Percentiles rank a stretch among this genome's conserved stretches.
These are phyloP conservation scores for Pseudogymnoascus sp. DNA, from an alignment of 2,329 filamentous ascomycete genomes.

Conservation along the genomic window DNA sequence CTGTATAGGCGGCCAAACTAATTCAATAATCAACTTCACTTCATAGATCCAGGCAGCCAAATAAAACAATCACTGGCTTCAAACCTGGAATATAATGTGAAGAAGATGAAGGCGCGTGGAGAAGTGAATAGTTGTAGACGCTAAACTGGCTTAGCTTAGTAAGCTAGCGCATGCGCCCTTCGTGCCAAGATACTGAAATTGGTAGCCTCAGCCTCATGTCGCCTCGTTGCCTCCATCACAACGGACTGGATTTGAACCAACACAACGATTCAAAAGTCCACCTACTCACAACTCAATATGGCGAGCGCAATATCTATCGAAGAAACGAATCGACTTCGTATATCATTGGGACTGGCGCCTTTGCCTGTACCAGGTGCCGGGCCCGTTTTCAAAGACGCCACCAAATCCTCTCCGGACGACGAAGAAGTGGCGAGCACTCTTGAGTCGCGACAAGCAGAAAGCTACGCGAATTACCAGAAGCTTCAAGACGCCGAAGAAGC, in stretches of 20 bases:
- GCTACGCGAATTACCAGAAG: constrained; percentile 65
- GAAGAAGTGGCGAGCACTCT: constrained; percentile 75
- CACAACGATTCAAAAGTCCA: not conserved
- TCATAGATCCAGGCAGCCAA: constrained; percentile 58
- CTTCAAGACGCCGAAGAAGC: constrained; percentile 63
- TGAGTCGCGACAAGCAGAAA: constrained; percentile 68
- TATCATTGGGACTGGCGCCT: constrained; percentile 82
- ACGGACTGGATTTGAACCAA: not conserved
- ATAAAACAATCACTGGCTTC: constrained; percentile 74
- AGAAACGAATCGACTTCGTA: constrained; percentile 87
- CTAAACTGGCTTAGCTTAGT: constrained; percentile 11
- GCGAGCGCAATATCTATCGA: constrained; percentile 69
- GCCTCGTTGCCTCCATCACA: not conserved
- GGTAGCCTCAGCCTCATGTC: constrained; percentile 7
- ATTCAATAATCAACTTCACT: constrained; percentile 68
- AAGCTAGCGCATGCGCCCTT: constrained; percentile 8
- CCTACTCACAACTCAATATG: constrained; percentile 19
- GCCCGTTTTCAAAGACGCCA: constrained; percentile 47
- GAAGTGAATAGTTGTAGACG: constrained; percentile 22
- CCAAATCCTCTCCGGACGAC: constrained; percentile 38
- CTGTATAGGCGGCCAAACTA: constrained; percentile 85
- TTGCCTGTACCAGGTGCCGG: constrained; percentile 72
- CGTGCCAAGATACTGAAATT: not conserved
- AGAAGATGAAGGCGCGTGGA: constrained; percentile 27
- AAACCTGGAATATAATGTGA: constrained; percentile 56